These are phyloP conservation scores for Tephrocybe sp. DNA, from an alignment of 768 basidiomycete genomes.

Conservation along the genomic window DNA sequence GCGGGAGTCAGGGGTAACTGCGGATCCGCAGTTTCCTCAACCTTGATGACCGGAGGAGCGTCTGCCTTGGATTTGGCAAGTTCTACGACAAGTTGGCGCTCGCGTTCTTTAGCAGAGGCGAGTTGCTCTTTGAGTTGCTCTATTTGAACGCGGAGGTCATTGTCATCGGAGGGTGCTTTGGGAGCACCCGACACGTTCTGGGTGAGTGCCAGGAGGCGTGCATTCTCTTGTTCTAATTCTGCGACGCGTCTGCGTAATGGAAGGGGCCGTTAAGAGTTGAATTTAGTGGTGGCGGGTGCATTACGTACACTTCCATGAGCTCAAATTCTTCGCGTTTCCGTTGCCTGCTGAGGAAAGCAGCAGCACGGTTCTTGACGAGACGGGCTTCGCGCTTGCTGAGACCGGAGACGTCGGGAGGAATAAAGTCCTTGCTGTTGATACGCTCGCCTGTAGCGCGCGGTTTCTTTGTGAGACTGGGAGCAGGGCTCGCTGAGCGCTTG, in stretches of 20 bases:
- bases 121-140: conserved; percentile 68
- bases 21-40: conserved; percentile 64
- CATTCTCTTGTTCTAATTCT: conserved; percentile 84
- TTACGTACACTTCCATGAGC: conserved; percentile 82
- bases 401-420: conserved; percentile 87
- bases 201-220: conserved; percentile 62
- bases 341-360: conserved; percentile 89
- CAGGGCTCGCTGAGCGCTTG: conserved; percentile 50
- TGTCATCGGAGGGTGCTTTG: conserved; percentile 23
- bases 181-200: conserved; percentile 35
- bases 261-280: conserved; percentile 14
- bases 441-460: conserved; percentile 47
- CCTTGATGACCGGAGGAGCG: conserved; percentile 43
- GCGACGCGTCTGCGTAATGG: conserved; percentile 66
- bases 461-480: conserved; percentile 39
- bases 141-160: conserved; percentile 54
- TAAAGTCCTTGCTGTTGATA: conserved; percentile 74
- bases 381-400: conserved; percentile 90
- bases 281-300: conserved; percentile 8
- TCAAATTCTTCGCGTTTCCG: conserved; percentile 93
- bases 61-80: conserved; percentile 39
- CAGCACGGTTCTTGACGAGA: conserved; percentile 89
- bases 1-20: conserved; percentile 45
- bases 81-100: conserved; percentile 64
- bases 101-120: conserved; percentile 64